These are phyloP conservation scores for Trichothecium roseum DNA, from an alignment of 2,329 filamentous ascomycete genomes.

Conservation along the genomic window DNA sequence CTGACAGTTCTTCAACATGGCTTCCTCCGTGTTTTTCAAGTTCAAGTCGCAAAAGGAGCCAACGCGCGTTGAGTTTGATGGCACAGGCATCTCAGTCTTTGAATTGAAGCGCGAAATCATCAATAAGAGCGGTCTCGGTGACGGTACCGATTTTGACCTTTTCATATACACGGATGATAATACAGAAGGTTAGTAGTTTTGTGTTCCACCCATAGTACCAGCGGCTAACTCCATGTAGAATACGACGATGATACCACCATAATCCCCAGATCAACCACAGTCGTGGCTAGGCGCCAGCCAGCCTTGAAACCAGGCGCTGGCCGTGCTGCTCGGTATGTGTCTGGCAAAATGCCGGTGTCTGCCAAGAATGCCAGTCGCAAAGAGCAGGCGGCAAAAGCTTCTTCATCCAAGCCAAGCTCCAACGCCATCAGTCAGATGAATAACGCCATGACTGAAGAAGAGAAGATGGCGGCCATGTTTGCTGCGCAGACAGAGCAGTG, in stretches of 20 bases:
- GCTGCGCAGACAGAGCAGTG: conserved; percentile 83
- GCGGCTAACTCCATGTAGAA: conserved; percentile 40
- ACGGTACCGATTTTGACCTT: conserved; percentile 93
- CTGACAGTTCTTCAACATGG: conserved; percentile 49
- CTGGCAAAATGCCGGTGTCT: conserved; percentile 85
- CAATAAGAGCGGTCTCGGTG: conserved; percentile 81
- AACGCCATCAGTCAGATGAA: conserved; percentile 57
- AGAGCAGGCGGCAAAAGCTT: conserved; percentile 49
- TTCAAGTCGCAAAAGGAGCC: conserved; percentile 99
- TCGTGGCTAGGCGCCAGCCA: conserved; percentile 79
- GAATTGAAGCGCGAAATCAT: conserved; percentile 99
- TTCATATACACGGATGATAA: conserved; percentile 89
- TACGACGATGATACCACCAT: conserved; percentile 98
- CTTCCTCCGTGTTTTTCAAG: conserved; percentile 98
- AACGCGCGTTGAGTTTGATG: conserved; percentile 90
- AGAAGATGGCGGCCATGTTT: conserved; percentile 88
- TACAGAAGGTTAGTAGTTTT: conserved; percentile 63
- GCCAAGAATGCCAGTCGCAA: conserved; percentile 70
- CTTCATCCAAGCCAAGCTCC: conserved; percentile 42
- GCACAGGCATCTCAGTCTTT: conserved; percentile 95
- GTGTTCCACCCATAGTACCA: neutral
- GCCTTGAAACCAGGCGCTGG: conserved; percentile 79
- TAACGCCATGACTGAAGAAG: conserved; percentile 80
- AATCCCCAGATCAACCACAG: conserved; percentile 87
- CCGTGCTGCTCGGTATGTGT: conserved; percentile 87